Conservation (phyloP, 2,329 filamentous ascomycete genomes). For the Fusarium scirpi region DNA sequence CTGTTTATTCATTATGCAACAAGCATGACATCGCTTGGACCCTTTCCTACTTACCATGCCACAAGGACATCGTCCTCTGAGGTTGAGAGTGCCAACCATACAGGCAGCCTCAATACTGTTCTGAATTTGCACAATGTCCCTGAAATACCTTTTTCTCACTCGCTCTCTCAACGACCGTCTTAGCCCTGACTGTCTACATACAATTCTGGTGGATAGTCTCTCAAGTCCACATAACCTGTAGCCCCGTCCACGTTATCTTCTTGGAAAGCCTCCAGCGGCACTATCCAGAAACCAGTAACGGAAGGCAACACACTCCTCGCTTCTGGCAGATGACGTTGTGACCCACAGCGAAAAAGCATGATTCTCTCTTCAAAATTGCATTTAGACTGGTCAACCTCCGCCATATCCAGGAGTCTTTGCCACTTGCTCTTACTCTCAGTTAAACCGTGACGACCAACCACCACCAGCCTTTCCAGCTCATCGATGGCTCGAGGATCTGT, state of each 20-base stretch:
- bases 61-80: neutral
- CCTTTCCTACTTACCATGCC: too few relatives aligned
- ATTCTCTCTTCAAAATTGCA: too few relatives aligned
- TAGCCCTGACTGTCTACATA: too few relatives aligned
- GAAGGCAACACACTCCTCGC: rapidly evolving
- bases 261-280: neutral
- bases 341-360: too few relatives aligned
- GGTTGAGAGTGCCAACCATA: neutral
- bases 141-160: too few relatives aligned
- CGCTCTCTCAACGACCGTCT: too few relatives aligned
- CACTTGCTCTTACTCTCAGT: rapidly evolving
- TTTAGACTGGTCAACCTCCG: too few relatives aligned
- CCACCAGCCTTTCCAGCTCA: neutral
- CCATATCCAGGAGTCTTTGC: too few relatives aligned
- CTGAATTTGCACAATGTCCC: rapidly evolving
- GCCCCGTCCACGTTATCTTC: rapidly evolving
- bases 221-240: neutral
- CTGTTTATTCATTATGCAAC: rapidly evolving
- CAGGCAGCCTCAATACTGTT: neutral
- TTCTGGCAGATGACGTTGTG: too few relatives aligned
- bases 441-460: too few relatives aligned
- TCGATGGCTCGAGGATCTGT: neutral
- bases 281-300: neutral
- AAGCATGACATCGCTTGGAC: too few relatives aligned
- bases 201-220: neutral